These are phyloP conservation scores for Cudoniella acicularis DNA, from an alignment of 495 filamentous ascomycete species.

Conservation along the genomic window DNA sequence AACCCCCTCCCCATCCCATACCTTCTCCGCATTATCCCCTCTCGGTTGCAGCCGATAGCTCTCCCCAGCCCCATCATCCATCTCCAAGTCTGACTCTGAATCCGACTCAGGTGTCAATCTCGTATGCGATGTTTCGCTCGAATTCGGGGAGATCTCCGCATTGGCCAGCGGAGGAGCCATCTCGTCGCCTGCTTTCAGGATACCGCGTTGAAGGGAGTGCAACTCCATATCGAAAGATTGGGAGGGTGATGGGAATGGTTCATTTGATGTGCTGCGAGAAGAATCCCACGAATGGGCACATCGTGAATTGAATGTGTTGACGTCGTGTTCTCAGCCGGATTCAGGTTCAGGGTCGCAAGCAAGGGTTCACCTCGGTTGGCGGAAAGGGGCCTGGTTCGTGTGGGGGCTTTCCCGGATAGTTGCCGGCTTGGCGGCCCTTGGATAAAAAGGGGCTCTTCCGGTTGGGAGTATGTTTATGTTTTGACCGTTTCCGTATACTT, in stretches of 20 bases:
- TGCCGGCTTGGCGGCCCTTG: not conserved
- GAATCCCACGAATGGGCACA: not conserved
- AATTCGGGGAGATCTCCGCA: conserved; percentile 10
- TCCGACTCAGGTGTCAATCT: conserved; percentile 24
- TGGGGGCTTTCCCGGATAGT: not conserved
- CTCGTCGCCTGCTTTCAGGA: conserved; percentile 12
- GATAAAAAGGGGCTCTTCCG: not conserved
- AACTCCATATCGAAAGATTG: conserved; percentile 10
- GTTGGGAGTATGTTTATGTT: too few species aligned
- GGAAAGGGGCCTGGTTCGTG: not conserved
- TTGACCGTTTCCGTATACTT: too few species aligned
- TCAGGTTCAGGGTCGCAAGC: not conserved
- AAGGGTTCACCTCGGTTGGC: not conserved
- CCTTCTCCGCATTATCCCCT: conserved; percentile 2
- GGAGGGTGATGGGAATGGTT: not conserved
- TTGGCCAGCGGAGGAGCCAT: not conserved
- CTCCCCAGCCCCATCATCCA: conserved; percentile 16
- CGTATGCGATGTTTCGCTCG: conserved; percentile 15
- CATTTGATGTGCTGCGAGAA: not conserved
- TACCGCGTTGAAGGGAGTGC: not conserved
- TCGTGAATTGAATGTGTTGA: not conserved
- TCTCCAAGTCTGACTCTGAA: conserved; percentile 22
- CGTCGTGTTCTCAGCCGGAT: not conserved
- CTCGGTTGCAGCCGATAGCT: conserved; percentile 16
- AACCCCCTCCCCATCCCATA: conserved; percentile 1